Conservation (phyloP, 2,329 filamentous ascomycete genomes). For the Aureobasidium sp. region DNA sequence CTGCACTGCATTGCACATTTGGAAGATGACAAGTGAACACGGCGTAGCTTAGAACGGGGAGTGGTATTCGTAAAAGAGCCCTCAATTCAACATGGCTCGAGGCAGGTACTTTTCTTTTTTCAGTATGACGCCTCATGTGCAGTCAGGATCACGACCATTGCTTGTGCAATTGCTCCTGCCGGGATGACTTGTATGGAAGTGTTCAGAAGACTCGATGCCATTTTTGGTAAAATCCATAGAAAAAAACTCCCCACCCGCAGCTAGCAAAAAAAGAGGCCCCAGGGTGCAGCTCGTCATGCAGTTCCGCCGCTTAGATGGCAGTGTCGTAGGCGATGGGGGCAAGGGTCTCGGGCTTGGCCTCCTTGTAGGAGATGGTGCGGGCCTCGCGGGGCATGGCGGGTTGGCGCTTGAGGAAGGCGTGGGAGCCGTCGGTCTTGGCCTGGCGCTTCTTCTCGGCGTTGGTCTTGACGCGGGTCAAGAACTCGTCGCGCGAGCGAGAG, state of each 20-base stretch:
- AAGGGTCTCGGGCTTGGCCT: slow-evolving; percentile 85
- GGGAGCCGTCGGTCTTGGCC: slow-evolving; percentile 82
- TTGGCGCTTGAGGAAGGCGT: slow-evolving; percentile 89
- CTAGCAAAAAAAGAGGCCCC: slow-evolving; percentile 12
- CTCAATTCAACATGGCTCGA: slow-evolving; percentile 12
- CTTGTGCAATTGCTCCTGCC: slow-evolving; percentile 8
- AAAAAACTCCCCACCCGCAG: slow-evolving; percentile 14
- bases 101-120: slow-evolving; percentile 4
- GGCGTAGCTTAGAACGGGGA: slow-evolving; percentile 10
- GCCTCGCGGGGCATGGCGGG: slow-evolving; percentile 72
- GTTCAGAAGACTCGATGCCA: slow-evolving; percentile 15
- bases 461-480: slow-evolving; percentile 91
- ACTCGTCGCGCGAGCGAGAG: slow-evolving; percentile 94
- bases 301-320: slow-evolving; percentile 62
- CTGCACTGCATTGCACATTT: neutral
- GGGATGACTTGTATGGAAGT: slow-evolving; percentile 13
- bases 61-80: slow-evolving; percentile 16
- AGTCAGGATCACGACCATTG: slow-evolving; percentile 12
- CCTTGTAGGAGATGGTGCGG: slow-evolving; percentile 69
- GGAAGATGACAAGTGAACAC: neutral
- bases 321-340: slow-evolving; percentile 94
- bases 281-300: neutral
- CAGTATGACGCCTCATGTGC: neutral
- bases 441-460: slow-evolving; percentile 90
- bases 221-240: slow-evolving; percentile 14